Evolutionary conservation across 2,329 filamentous ascomycete species (phyloP).

Genomic region (Aureobasidium pullulans): DNA sequence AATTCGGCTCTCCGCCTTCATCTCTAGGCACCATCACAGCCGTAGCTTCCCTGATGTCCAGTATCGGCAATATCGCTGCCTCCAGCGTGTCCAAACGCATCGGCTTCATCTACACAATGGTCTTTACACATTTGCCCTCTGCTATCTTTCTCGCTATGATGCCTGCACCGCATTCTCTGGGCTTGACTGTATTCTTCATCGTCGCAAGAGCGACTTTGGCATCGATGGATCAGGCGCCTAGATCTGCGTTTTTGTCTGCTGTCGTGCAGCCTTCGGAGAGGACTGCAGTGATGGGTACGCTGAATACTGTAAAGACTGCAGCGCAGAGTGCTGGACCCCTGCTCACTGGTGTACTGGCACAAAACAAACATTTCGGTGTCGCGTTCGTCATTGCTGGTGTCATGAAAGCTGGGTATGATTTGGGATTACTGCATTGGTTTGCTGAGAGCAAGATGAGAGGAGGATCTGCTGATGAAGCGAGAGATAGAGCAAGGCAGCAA

Average conservation of each 20-base stretch:
- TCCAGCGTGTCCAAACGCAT: constrained; percentile 60
- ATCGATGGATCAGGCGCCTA: constrained; percentile 64
- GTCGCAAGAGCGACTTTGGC: constrained; percentile 55
- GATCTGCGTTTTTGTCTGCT: constrained; percentile 61
- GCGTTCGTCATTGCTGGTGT: constrained; percentile 56
- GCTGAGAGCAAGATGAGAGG: constrained; percentile 10
- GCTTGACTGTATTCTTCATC: constrained; percentile 52
- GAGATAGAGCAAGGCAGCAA: constrained; percentile 3
- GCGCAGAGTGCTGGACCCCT: constrained; percentile 55
- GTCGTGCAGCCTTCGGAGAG: constrained; percentile 58
- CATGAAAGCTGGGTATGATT: constrained; percentile 49
- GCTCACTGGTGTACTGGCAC: constrained; percentile 57
- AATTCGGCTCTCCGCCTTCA: constrained; percentile 48
- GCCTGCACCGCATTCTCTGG: constrained; percentile 47
- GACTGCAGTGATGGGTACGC: constrained; percentile 63
- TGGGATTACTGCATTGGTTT: constrained; percentile 27
- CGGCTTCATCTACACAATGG: constrained; percentile 55
- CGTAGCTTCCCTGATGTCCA: constrained; percentile 36
- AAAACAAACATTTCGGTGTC: constrained; percentile 50
- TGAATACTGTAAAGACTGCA: constrained; percentile 62
- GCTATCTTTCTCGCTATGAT: constrained; percentile 56
- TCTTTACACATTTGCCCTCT: constrained; percentile 57
- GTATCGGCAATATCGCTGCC: constrained; percentile 41
- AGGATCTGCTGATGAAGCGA: constrained; percentile 1
- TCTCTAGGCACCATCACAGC: constrained; percentile 49